Evolutionary conservation across 2,329 filamentous ascomycete genomes (phyloP).

Genomic region (Cercospora janseana): DNA sequence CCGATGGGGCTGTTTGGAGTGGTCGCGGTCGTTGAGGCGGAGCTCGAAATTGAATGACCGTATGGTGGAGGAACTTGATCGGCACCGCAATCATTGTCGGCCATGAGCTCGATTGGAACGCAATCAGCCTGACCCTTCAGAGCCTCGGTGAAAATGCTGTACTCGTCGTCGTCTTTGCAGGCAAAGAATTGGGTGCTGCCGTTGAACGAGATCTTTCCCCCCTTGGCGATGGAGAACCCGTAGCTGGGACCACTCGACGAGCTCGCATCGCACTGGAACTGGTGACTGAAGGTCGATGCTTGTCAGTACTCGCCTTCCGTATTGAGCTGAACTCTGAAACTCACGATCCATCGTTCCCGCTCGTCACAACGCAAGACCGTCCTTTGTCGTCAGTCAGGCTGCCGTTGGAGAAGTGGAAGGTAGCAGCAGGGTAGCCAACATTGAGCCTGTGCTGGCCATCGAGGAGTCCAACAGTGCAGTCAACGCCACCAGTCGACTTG

Average conservation of each 20-base stretch:
- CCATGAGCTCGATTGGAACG: conserved; percentile 20
- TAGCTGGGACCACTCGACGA: conserved; percentile 12
- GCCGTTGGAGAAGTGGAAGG: conserved; percentile 22
- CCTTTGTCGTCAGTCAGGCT: conserved; percentile 16
- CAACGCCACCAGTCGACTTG: conserved; percentile 24
- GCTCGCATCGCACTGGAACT: conserved; percentile 25
- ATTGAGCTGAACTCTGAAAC: neutral
- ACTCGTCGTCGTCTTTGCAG: conserved; percentile 21
- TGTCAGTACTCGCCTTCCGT: neutral
- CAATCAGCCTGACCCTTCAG: conserved; percentile 22
- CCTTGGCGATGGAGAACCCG: conserved; percentile 20
- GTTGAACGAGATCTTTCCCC: conserved; percentile 20
- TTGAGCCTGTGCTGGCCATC: conserved; percentile 27
- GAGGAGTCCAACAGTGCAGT: conserved; percentile 24
- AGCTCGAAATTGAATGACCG: conserved; percentile 7
- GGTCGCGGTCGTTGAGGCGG: neutral
- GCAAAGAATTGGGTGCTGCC: conserved; percentile 23
- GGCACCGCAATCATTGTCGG: conserved; percentile 18
- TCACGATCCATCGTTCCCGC: conserved; percentile 18
- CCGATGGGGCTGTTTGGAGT: neutral
- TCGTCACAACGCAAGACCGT: conserved; percentile 41
- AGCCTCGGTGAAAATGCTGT: conserved; percentile 23
- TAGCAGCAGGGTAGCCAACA: conserved; percentile 19
- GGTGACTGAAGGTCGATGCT: conserved; percentile 6
- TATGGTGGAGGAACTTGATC: conserved; percentile 4